Conservation (phyloP, 257 asterid genomes). For the Solanum bulbocastanum region DNA sequence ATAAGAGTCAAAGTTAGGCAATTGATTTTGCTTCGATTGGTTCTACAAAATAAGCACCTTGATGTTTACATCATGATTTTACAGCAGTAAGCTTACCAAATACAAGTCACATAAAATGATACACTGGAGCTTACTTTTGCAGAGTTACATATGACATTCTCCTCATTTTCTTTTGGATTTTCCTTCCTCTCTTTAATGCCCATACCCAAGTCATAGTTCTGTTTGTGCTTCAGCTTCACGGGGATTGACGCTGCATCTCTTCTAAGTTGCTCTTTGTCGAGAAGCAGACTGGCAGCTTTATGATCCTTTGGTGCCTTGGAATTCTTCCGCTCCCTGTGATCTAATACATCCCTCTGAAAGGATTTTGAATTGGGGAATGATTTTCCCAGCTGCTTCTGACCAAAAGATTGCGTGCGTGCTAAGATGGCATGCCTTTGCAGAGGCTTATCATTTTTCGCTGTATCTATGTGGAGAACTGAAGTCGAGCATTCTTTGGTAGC, state of each 20-base stretch:
- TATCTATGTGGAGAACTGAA: slow-evolving; percentile 1
- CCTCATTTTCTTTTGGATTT: slow-evolving; percentile 15
- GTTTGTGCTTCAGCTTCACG: slow-evolving; percentile 19
- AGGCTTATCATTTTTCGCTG: slow-evolving; percentile 16
- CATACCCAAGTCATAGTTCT: slow-evolving; percentile 15
- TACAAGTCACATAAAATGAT: not conserved
- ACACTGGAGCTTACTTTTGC: slow-evolving; percentile 30
- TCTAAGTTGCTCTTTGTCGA: slow-evolving; percentile 16
- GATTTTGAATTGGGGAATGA: slow-evolving; percentile 13
- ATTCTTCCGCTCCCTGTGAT: not conserved
- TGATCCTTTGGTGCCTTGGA: slow-evolving; percentile 18
- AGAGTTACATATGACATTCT: slow-evolving; percentile 17
- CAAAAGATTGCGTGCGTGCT: not conserved
- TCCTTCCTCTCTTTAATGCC: slow-evolving; percentile 20
- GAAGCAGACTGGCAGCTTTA: slow-evolving; percentile 5
- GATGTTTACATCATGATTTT: slow-evolving; percentile 2
- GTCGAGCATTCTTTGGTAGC: not conserved
- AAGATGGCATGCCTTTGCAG: slow-evolving; percentile 3
- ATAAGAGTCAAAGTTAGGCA: slow-evolving; percentile 63
- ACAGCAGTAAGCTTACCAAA: slow-evolving; percentile 3
- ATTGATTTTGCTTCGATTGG: slow-evolving; percentile 24
- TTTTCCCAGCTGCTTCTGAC: slow-evolving; percentile 10
- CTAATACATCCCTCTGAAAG: slow-evolving; percentile 11
- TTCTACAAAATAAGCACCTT: slow-evolving; percentile 33
- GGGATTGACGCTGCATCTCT: slow-evolving; percentile 19